Base-by-base conservation (phyloP, 225 moss, liverwort and hornwort species). In the Asterella californica region DNA sequence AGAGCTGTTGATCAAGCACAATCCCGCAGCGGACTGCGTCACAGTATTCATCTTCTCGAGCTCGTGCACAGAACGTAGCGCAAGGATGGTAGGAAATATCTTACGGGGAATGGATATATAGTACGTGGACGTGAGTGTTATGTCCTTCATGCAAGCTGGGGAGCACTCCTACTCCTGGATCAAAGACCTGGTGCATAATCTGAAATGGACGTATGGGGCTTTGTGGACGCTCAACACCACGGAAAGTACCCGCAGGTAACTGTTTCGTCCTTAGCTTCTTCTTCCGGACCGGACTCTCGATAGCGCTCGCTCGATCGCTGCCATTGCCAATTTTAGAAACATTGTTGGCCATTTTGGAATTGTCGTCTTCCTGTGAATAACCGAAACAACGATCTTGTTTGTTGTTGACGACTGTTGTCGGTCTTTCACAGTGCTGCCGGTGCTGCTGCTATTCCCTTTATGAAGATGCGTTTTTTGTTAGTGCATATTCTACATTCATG, bases 131-230 rank as follows among this genome's bases (percentile, higher is more conserved):
- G 38, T 42, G 38, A 17, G 67, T 38, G 69, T 42, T 38, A 78
- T 78, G 78, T 68, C 67, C 33, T 55, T 66, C 67, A 53, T 70
- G 38, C 69, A 70, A 70, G 38, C 69, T 70, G 69, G 42, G 69
- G 37, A 50, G 37, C 29, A 78, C 68, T 24, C 22, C 50, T 37
- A 46, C 48, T 33, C 25, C 50, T 66, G 78, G 65, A 52, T 78
- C 27, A 67, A 66, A 47, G 62, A 78, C 50, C 67, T 69, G n/a
- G 68, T 78, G 78, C 78, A 52, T 50, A 69, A 25, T 33, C 34
- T 78, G 30, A 52, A 78, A 37, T 78, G 78, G 78, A 78, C 67
- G 22, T 78, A 69, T 49, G 78, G 67, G 17, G 78, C 78, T 78
- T 67, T 78, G 1, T 78, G 78, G 78, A 50, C 50, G 36, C 32